phyloP scores from a whole-genome alignment of 1,139 yeast species.

The Ashbya aceris region DNA sequence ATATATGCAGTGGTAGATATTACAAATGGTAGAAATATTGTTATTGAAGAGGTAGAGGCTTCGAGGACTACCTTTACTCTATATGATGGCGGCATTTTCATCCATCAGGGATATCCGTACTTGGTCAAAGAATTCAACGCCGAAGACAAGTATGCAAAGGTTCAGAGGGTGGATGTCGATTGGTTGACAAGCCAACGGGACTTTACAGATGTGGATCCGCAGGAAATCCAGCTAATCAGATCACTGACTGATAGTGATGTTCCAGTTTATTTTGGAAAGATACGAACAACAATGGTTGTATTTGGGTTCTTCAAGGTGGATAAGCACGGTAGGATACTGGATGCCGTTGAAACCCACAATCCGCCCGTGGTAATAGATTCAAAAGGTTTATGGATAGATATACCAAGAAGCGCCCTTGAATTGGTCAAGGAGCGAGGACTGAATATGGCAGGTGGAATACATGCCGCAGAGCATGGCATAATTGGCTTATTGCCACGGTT shows the following conservation, averaged over 20 bases:
- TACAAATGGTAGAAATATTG: conserved; percentile 61
- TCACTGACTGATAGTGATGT: conserved; percentile 45
- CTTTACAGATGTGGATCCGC: conserved; percentile 85
- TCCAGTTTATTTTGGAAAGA: conserved; percentile 67
- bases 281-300: conserved; percentile 62
- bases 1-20: conserved; percentile 81
- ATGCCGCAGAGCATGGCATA: conserved; percentile 88
- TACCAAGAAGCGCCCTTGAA: conserved; percentile 57
- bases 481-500: conserved; percentile 68
- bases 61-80: conserved; percentile 82
- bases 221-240: conserved; percentile 56
- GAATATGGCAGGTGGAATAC: conserved; percentile 84
- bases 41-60: conserved; percentile 87
- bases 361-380: conserved; percentile 67
- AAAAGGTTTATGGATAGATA: conserved; percentile 87
- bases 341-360: conserved; percentile 84
- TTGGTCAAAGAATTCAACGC: conserved; percentile 75
- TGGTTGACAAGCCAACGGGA: conserved; percentile 92
- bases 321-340: conserved; percentile 65
- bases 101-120: conserved; percentile 89
- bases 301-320: conserved; percentile 91
- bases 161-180: conserved; percentile 79
- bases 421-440: conserved; percentile 47
- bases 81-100: conserved; percentile 90
- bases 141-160: conserved; percentile 69